Percentiles rank a stretch among this genome's conserved stretches.
These are phyloP conservation scores for Acer yangbiense DNA, from an alignment of 345 rosid genomes.

Conservation along the genomic window DNA sequence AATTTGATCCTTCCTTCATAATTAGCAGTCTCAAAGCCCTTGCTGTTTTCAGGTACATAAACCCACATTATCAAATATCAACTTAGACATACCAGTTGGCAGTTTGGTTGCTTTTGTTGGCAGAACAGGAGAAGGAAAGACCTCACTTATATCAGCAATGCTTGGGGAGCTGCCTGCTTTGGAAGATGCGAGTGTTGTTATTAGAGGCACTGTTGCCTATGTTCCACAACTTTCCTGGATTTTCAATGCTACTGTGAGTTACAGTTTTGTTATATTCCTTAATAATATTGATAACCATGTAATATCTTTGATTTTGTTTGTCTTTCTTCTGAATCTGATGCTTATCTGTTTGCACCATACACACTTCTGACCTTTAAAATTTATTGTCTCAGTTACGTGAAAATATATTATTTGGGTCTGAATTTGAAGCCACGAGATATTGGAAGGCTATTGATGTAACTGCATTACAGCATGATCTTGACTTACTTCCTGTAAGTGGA, in stretches of 20 bases:
- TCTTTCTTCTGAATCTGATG: constrained; percentile 3
- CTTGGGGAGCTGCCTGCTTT: constrained; percentile 80
- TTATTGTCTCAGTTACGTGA: constrained; percentile 65
- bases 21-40: background rate
- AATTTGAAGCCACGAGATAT: constrained; percentile 63
- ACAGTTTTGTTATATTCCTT: constrained; percentile 6
- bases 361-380: constrained; percentile 10
- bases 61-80: constrained; percentile 69
- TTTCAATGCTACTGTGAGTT: constrained; percentile 92
- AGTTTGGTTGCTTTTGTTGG: constrained; percentile 91
- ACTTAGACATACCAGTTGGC: constrained; percentile 74
- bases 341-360: constrained; percentile 2
- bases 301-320: constrained; percentile 5
- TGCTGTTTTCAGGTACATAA: constrained; percentile 50
- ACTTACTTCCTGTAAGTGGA: constrained; percentile 79
- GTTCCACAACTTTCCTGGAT: constrained; percentile 99
- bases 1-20: constrained; percentile 7
- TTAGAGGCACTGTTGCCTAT: constrained; percentile 89
- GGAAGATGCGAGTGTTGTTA: constrained; percentile 52
- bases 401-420: constrained; percentile 83
- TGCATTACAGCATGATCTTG: constrained; percentile 82
- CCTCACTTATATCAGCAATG: constrained; percentile 94
- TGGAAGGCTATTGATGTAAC: constrained; percentile 80
- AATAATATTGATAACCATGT: background rate
- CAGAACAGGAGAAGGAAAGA: constrained; percentile 96